phyloP scores from a whole-genome alignment of 257 asterid genomes.

The Paulownia fortunei region DNA sequence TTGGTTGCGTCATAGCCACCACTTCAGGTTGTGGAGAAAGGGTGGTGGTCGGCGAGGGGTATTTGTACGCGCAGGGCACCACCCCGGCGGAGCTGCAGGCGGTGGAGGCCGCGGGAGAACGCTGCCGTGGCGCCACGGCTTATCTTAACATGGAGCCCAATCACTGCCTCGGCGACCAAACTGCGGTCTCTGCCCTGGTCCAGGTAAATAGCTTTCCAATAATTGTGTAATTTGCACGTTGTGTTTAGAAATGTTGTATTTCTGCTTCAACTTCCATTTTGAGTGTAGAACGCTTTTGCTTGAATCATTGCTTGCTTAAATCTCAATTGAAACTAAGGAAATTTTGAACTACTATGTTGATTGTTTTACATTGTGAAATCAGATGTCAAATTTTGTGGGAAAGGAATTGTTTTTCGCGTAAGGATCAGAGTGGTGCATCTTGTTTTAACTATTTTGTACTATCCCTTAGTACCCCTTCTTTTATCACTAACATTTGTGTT shows the following conservation, averaged over 20 bases:
- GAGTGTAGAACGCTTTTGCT: neutral
- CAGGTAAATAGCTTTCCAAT: slow-evolving; percentile 49
- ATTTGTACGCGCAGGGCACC: slow-evolving; percentile 90
- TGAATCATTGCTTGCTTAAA: slow-evolving; percentile 2
- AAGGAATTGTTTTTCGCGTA: neutral
- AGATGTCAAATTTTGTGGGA: slow-evolving; percentile 22
- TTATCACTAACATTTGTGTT: neutral
- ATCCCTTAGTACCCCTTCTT: neutral
- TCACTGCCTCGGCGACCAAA: slow-evolving; percentile 66
- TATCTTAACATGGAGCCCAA: slow-evolving; percentile 95
- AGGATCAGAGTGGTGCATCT: neutral
- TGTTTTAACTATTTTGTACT: neutral
- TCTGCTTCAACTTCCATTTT: neutral
- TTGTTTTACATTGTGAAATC: neutral
- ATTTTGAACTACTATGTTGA: slow-evolving; percentile 2
- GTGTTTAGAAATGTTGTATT: slow-evolving; percentile 1
- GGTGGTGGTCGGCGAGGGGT: slow-evolving; percentile 82
- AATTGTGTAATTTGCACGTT: neutral
- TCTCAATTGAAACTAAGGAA: neutral
- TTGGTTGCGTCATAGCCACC: slow-evolving; percentile 78
- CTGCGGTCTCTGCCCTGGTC: slow-evolving; percentile 74
- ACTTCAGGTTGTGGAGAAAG: slow-evolving; percentile 36
- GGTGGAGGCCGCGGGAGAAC: slow-evolving; percentile 74
- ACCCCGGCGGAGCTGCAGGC: slow-evolving; percentile 83
- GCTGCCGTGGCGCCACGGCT: slow-evolving; percentile 83